Percentiles rank a stretch among this genome's conserved stretches.
Conservation (phyloP, 2,329 filamentous ascomycete species). For the Pseudodiploospora longispora region DNA sequence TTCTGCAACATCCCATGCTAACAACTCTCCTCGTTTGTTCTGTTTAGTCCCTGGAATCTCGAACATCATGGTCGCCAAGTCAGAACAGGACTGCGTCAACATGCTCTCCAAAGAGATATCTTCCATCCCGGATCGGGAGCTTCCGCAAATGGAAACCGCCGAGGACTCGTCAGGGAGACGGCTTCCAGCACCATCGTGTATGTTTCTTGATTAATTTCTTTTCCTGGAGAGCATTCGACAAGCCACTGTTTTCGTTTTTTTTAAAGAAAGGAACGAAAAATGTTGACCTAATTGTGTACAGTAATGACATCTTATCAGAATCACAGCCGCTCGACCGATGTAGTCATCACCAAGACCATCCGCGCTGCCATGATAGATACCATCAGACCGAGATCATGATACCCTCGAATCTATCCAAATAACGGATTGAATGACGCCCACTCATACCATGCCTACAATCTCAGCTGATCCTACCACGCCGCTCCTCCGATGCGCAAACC, state of each 20-base stretch:
- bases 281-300: no score
- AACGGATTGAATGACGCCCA: no score
- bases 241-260: no score
- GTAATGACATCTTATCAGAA: neutral
- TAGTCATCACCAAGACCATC: constrained; percentile 23
- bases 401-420: neutral
- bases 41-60: neutral
- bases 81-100: constrained; percentile 18
- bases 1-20: no score
- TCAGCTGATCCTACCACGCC: no score
- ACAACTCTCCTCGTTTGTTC: no score
- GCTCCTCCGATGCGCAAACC: no score
- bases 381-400: constrained; percentile 7
- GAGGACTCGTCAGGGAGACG: neutral
- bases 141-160: neutral
- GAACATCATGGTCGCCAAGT: constrained; percentile 11
- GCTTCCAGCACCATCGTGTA: no score
- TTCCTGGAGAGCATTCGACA: no score
- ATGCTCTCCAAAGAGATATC: constrained; percentile 16
- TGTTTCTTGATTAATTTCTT: no score
- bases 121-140: constrained; percentile 19
- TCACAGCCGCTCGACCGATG: constrained; percentile 16
- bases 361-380: constrained; percentile 19
- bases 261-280: no score
- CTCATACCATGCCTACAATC: no score